A percentile compares a stretch with the other conserved stretches of the same genome.
Evolutionary conservation across 1,284 basidiomycete genomes (phyloP).

Genomic region (Cryptococcus sp.): DNA sequence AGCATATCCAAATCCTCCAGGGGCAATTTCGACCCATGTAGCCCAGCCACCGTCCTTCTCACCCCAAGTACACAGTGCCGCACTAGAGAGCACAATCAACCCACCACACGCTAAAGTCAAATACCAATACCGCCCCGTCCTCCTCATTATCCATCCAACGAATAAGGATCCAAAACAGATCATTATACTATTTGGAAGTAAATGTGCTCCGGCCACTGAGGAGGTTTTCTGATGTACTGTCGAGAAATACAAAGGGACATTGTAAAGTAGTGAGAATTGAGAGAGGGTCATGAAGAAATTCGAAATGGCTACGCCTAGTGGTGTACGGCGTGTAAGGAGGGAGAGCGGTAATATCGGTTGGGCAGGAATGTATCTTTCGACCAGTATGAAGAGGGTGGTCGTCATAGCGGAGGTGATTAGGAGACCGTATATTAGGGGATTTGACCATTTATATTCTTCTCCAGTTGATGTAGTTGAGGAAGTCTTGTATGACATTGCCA

Average conservation of each 20-base stretch:
- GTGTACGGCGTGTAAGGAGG: slow-evolving; percentile 61
- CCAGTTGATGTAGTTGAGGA: slow-evolving; percentile 34
- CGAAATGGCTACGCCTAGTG: slow-evolving; percentile 68
- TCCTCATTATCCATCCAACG: slow-evolving; percentile 80
- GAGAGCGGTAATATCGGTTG: slow-evolving; percentile 80
- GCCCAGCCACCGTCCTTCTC: slow-evolving; percentile 52
- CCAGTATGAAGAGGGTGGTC: slow-evolving; percentile 59
- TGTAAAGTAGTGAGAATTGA: slow-evolving; percentile 80
- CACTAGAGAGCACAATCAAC: slow-evolving; percentile 20
- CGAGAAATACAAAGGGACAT: slow-evolving; percentile 83
- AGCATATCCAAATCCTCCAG: slow-evolving; percentile 37
- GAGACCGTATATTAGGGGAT: slow-evolving; percentile 65
- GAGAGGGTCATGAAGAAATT: slow-evolving; percentile 63
- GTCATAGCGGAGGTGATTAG: slow-evolving; percentile 58
- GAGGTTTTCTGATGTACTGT: slow-evolving; percentile 74
- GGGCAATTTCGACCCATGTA: slow-evolving; percentile 31
- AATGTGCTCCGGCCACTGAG: slow-evolving; percentile 70
- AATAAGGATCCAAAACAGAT: slow-evolving; percentile 76
- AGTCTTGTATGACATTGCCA: slow-evolving; percentile 73
- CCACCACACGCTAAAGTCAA: slow-evolving; percentile 42
- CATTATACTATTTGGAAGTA: slow-evolving; percentile 64
- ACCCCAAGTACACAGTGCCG: slow-evolving; percentile 27
- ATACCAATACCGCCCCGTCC: slow-evolving; percentile 71
- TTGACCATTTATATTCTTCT: slow-evolving; percentile 55
- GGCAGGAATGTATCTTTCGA: slow-evolving; percentile 66